Evolutionary conservation across 2,329 filamentous ascomycete genomes (phyloP).

Genomic region (Trichoderma oligosporum): DNA sequence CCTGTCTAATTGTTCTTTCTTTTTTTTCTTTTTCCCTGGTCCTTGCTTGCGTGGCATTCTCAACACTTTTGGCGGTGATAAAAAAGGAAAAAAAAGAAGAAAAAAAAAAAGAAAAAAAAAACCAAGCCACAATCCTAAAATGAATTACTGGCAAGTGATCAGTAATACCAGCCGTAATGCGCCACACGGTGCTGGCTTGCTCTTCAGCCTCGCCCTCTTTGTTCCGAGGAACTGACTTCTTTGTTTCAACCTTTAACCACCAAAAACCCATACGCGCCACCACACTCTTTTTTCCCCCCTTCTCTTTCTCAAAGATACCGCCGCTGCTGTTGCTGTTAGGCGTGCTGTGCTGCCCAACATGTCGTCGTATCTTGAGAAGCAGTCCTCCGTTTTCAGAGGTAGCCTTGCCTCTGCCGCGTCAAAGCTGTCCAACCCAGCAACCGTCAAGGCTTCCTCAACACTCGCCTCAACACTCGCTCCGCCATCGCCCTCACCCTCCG

Average conservation of each 20-base stretch:
- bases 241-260: not conserved
- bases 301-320: not conserved
- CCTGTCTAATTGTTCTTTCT: no score
- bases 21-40: not conserved
- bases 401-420: slow-evolving; percentile 60
- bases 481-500: slow-evolving; percentile 60
- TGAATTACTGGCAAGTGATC: not conserved
- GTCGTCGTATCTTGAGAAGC: slow-evolving; percentile 62
- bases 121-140: not conserved
- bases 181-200: not conserved
- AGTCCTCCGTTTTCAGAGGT: slow-evolving; percentile 59
- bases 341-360: slow-evolving; percentile 38
- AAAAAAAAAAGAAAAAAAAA: not conserved
- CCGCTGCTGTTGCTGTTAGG: slow-evolving; percentile 1
- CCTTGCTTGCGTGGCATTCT: slow-evolving; percentile 17
- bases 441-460: slow-evolving; percentile 37
- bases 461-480: slow-evolving; percentile 47
- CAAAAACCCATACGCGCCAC: not conserved
- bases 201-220: slow-evolving; percentile 12
- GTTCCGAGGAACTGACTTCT: not conserved
- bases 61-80: slow-evolving; percentile 9
- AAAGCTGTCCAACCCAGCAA: slow-evolving; percentile 55
- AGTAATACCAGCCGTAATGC: not conserved
- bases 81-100: not conserved
- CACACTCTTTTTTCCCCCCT: not conserved